Evolutionary conservation across 345 rosid genomes (phyloP), one percentile per base, ranked within the genome.

Genomic region (Syzygium aqueum): DNA sequence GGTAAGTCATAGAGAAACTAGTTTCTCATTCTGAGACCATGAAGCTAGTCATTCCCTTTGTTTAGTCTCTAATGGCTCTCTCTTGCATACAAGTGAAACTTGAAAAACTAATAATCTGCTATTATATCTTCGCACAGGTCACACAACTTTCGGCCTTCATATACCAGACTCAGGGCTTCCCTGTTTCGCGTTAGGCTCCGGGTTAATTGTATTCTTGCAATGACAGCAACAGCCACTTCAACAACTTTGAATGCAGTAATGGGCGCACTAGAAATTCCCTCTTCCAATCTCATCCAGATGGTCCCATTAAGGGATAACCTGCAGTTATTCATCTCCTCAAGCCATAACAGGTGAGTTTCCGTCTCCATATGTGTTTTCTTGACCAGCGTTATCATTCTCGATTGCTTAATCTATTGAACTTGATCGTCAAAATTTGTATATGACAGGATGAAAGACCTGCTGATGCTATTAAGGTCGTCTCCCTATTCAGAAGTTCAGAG

Each of bases 91-190:
- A 59, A 56, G 15, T 46, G 52, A 57, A 33, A 52, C 28, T n/a
- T 85, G 33, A 85, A 40, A 46, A 19, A 19, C 73, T 85, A 56
- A 14, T 61, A 87, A 88, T 85, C 86, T 51, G 53, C 63, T 37
- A 43, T 37, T 87, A 33, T 86, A 88, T 65, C 50, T 88, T 56
- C 87, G 30, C 88, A 91, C 89, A 97, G 99, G 99, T 97, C 99
- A 8, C 99, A 97, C 91, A 97, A 97, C 90, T 97, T 97, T 88
- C 96, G 99, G 86, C 98, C 99, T 86, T 95, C 99, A 86, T 97
- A 95, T 94, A 95, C 94, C 96, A 94, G 98, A 89, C 98, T 97
- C 57, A 94, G 95, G 90, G 99, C 99, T 85, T 95, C 99, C 67
- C 90, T 97, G 87, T 93, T 97, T 86, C 90, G 88, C 87, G 88